Evolutionary conservation across 352 stramenopile species (phyloP).

Genomic region (Peronospora destructor): DNA sequence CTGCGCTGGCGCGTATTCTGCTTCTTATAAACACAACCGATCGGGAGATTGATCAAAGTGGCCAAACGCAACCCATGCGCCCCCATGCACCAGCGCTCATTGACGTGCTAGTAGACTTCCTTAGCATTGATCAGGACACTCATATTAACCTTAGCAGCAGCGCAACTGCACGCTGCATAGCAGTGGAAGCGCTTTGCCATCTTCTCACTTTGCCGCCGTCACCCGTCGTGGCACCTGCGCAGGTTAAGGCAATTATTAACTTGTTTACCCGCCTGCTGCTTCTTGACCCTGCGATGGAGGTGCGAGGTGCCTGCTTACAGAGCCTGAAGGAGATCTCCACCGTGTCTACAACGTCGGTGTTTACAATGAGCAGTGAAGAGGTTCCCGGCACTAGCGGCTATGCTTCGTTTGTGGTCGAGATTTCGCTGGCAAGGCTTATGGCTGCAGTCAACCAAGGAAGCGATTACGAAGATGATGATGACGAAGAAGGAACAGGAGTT

Average conservation of each 20-base stretch:
- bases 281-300: constrained; percentile 48
- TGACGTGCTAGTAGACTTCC: constrained; percentile 48
- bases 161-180: constrained; percentile 49
- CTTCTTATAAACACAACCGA: constrained; percentile 79
- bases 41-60: constrained; percentile 74
- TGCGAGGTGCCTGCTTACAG: constrained; percentile 58
- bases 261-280: constrained; percentile 71
- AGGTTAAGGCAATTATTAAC: constrained; percentile 66
- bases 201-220: constrained; percentile 76
- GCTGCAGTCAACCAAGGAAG: constrained; percentile 32
- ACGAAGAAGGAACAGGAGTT: constrained; percentile 25
- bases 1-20: constrained; percentile 52
- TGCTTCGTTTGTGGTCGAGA: constrained; percentile 64
- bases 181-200: constrained; percentile 62
- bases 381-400: constrained; percentile 44
- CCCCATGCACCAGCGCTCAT: constrained; percentile 55
- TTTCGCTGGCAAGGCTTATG: constrained; percentile 69
- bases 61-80: constrained; percentile 61
- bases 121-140: constrained; percentile 32
- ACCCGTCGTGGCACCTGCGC: constrained; percentile 50
- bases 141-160: constrained; percentile 21
- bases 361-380: constrained; percentile 9
- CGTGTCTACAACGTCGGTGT: constrained; percentile 25
- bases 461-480: constrained; percentile 27
- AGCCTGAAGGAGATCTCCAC: constrained; percentile 73